Conservation (phyloP, 106 monocot genomes). For the Dactylorhiza incarnata region DNA sequence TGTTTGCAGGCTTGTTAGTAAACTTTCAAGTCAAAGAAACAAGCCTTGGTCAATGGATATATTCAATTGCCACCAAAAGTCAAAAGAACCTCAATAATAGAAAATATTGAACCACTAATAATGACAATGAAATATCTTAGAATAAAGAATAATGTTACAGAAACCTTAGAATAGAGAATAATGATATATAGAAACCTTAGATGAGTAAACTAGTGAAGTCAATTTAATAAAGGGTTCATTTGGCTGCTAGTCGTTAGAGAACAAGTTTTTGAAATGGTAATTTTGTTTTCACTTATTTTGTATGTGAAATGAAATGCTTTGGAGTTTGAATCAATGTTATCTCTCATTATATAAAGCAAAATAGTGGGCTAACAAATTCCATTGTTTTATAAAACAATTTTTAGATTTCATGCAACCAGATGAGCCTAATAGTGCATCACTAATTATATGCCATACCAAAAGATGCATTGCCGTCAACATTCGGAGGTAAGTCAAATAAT, state of each 20-base stretch:
- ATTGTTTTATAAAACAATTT: too few relatives aligned
- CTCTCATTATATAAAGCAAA: too few relatives aligned
- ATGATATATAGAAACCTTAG: background rate
- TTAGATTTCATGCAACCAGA: too few relatives aligned
- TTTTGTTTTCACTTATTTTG: too few relatives aligned
- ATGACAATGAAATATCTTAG: background rate
- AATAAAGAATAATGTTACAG: background rate
- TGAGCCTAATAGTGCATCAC: background rate
- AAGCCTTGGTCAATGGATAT: background rate
- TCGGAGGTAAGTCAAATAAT: background rate
- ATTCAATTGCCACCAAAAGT: background rate
- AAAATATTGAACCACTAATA: background rate
- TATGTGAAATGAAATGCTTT: too few relatives aligned
- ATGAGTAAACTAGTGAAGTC: background rate
- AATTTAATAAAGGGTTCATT: background rate
- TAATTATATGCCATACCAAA: background rate
- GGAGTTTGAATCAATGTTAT: too few relatives aligned
- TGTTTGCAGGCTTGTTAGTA: background rate
- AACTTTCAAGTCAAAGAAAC: background rate
- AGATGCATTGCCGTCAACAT: background rate
- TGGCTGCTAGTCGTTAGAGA: too few relatives aligned
- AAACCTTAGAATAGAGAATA: background rate
- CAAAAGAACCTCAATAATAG: background rate
- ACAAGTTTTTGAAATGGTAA: too few relatives aligned
- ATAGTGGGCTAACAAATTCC: too few relatives aligned